Evolutionary conservation across 1,284 basidiomycete genomes (phyloP).

Genomic region (Ganoderma lucidum): DNA sequence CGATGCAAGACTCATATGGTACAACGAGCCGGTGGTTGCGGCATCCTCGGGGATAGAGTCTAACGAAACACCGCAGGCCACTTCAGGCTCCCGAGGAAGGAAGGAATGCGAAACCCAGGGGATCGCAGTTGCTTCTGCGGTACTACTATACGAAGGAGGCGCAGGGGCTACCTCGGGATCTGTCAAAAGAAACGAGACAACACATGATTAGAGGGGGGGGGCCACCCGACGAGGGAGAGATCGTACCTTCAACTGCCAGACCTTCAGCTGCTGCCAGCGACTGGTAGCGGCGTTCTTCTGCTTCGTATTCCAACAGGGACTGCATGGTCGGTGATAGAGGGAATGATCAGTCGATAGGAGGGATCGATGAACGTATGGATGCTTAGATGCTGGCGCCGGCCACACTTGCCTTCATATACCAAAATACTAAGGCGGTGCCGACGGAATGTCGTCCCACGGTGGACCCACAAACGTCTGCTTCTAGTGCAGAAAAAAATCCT

Average conservation of each 20-base stretch:
- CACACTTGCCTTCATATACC: not conserved
- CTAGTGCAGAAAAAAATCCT: not conserved
- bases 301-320: not conserved
- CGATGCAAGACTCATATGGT: not conserved
- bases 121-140: not conserved
- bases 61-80: not conserved
- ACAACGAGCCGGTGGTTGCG: not conserved
- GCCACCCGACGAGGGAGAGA: not conserved
- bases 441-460: not conserved
- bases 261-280: not conserved
- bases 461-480: not conserved
- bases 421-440: not conserved
- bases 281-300: constrained; percentile 2
- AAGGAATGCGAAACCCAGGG: not conserved
- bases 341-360: not conserved
- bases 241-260: not conserved
- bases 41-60: not conserved
- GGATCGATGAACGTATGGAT: not conserved
- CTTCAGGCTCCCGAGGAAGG: not conserved
- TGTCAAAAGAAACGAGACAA: not conserved
- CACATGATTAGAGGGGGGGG: not conserved
- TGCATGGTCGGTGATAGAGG: not conserved
- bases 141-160: not conserved
- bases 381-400: not conserved
- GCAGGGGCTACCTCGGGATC: not conserved